These are phyloP conservation scores for Torulaspora maleeae DNA, from an alignment of 805 yeast genomes.

Conservation along the genomic window DNA sequence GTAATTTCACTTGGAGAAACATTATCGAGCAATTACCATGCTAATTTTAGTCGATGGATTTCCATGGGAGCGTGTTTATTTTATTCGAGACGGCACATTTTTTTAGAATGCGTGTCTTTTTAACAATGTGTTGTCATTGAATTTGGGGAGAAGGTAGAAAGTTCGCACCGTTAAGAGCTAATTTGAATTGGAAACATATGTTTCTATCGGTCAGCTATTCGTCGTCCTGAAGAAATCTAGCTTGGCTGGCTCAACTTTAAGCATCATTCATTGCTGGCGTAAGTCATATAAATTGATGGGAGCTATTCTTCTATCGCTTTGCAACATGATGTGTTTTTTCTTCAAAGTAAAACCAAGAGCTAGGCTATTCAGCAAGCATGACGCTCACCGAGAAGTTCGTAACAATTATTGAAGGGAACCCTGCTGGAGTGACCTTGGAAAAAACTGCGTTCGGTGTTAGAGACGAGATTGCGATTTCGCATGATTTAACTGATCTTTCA, in stretches of 20 bases:
- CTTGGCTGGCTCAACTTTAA: not conserved
- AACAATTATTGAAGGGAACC: constrained; percentile 12
- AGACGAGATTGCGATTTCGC: constrained; percentile 21
- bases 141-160: not conserved
- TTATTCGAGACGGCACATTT: not conserved
- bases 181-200: not conserved
- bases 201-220: not conserved
- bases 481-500: constrained; percentile 28
- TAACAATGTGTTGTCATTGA: too few relatives aligned
- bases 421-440: not conserved
- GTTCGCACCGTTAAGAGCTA: not conserved
- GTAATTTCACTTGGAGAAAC: not conserved
- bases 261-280: not conserved
- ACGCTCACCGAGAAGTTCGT: constrained; percentile 2
- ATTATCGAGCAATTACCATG: not conserved
- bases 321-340: not conserved
- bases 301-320: not conserved
- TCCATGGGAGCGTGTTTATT: not conserved
- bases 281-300: not conserved
- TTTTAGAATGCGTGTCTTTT: too few relatives aligned
- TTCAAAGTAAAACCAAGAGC: not conserved
- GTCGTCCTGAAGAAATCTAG: not conserved
- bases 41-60: not conserved
- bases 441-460: constrained; percentile 1
- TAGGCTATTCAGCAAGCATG: not conserved